A percentile compares a stretch with the other conserved stretches of the same genome.
These are phyloP conservation scores for Citrullus amarus DNA, from an alignment of 306 rosid species.

Conservation along the genomic window DNA sequence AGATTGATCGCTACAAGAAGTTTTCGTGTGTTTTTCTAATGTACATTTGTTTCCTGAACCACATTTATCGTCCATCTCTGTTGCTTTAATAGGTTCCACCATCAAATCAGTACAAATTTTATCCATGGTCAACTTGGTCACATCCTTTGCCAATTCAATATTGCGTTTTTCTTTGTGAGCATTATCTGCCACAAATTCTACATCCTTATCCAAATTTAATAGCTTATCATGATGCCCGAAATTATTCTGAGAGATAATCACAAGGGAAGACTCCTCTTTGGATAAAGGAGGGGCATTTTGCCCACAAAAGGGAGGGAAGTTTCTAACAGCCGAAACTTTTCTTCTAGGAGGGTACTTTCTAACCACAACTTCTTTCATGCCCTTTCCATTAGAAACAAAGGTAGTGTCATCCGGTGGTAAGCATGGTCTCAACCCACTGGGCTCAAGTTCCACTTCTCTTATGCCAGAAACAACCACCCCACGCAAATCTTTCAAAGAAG, in stretches of 20 bases:
- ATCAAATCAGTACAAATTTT: constrained; percentile 4
- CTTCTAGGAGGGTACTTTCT: constrained; percentile 51
- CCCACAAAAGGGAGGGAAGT: constrained; percentile 68
- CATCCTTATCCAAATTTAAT: constrained; percentile 11
- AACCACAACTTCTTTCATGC: constrained; percentile 17
- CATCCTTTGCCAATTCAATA: constrained; percentile 10
- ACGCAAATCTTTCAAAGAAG: constrained; percentile 19
- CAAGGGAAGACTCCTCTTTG: constrained; percentile 14
- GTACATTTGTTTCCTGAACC: constrained; percentile 10
- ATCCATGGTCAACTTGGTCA: constrained; percentile 11
- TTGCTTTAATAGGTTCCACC: neutral
- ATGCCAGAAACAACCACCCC: constrained; percentile 12
- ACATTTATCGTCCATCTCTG: constrained; percentile 1
- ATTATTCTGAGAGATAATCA: constrained; percentile 8
- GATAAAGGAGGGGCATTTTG: constrained; percentile 29
- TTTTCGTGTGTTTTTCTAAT: constrained; percentile 2
- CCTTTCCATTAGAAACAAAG: constrained; percentile 23
- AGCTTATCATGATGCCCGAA: constrained; percentile 17
- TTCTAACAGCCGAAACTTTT: constrained; percentile 55
- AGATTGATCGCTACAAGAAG: constrained; percentile 20
- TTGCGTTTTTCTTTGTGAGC: constrained; percentile 18
- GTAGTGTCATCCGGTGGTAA: constrained; percentile 12
- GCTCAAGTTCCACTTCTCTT: constrained; percentile 17
- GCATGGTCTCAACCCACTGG: constrained; percentile 10
- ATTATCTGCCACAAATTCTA: constrained; percentile 19